Evolutionary conservation across 2,329 filamentous ascomycete species (phyloP), one percentile per base, ranked within the genome.

Genomic region (Fusarium sp.): DNA sequence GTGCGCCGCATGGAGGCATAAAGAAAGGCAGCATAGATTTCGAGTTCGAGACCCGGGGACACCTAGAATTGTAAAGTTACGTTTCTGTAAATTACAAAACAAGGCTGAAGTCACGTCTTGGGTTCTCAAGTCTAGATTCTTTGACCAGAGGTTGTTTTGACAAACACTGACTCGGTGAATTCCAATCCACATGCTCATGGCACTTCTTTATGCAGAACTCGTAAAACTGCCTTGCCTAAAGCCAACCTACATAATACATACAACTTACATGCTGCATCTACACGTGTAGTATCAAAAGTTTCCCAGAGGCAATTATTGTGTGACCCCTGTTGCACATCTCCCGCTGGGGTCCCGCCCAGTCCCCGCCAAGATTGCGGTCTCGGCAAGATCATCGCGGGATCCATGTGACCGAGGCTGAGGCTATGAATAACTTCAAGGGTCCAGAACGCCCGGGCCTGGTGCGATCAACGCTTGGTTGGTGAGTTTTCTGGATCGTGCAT

Each of bases 291-390:
- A 25, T 38, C n/a, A 32, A 58, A 54, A 60, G 20, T n/a, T 45
- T 33, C 47, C 62, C n/a, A 10, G 14, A 32, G 38, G 20, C 37
- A 15, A 54, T 37, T 43, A 50, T 45, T 25, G 56, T 56, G 40
- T 59, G 37, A 43, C 66, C n/a, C 14, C 25, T 60, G 68, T 57
- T 64, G 32, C 25, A 47, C 62, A 64, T 72, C 61, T 63, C 35
- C 58, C 38, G 58, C 63, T 54, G 56, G 20, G 47, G 57, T 33
- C 63, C 65, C 62, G 62, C 60, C 32, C 37, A 15, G 45, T 52
- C 61, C 64, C 67, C 63, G 56, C 68, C 61, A 32, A 64, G 54
- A 47, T 71, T 8, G 70, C 60, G 56, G 73, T 74, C 72, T 60
- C 50, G 56, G 58, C 56, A 74, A 58, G 72, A 70, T 74, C 50